Base-by-base conservation (phyloP, 164 flowering plant genomes). In the Vitis riparia region DNA sequence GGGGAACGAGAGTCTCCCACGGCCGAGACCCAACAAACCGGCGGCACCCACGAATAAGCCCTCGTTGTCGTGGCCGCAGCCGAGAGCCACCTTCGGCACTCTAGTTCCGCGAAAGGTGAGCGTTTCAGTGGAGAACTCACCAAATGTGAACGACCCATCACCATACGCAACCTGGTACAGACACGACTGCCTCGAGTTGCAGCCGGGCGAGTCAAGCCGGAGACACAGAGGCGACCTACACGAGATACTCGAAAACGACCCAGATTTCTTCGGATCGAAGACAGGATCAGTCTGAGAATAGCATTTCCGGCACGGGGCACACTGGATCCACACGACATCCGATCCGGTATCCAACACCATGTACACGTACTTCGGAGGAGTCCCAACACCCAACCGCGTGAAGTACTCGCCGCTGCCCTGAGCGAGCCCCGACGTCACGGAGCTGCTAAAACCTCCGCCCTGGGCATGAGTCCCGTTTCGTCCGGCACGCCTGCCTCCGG, bases 401-500 rank as follows among this genome's bases (percentile, higher is more conserved):
- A 94, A 92, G 73, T 94, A 94, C 86, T 94, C 98, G 2, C 98
- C 97, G 73, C 97, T 92, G 3, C 98, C 98, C 59, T 89, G 92
- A 0, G 91, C 68, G 49, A 94, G 87, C 0, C 98, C 97, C 11
- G 97, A 92, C 7, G 83, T 70, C 1, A 94, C 69, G 0, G 93
- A 83, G 82, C 93, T 84, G 73, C 92, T 88, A 81, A 94, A 92
- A n/a, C 77, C 91, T 0, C 56, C 47, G n/a, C 63, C 57, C 11
- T 52, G 68, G n/a, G 19, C 44, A 58, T 63, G 14, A 3, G 59
- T 19, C 1, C 47, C 8, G 67, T 55, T 72, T 11, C 59, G 37
- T 4, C 52, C 11, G 14, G 59, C 55, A 10, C 60, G 30, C 63
- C 37, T 49, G 19, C 65, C 19, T 56, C 67, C 58, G 51, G 32